phyloP scores from a whole-genome alignment of 495 filamentous ascomycete genomes.

The Podospora didyma region DNA sequence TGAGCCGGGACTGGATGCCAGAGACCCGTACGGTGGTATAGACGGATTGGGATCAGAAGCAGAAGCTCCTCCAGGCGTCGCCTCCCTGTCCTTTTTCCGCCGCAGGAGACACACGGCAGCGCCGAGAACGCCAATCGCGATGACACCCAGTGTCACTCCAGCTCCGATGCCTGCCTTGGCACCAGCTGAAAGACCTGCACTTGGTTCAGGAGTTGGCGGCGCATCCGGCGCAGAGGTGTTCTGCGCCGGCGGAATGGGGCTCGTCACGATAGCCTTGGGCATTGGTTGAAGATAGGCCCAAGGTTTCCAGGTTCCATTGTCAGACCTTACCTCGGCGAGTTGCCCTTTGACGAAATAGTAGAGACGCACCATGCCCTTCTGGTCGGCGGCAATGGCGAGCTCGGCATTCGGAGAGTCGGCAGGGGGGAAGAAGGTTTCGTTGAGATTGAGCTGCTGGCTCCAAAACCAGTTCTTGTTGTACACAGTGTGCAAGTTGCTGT shows the following conservation, averaged over 20 bases:
- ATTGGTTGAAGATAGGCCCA: constrained; percentile 7
- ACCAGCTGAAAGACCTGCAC: constrained; percentile 25
- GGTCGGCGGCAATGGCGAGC: constrained; percentile 24
- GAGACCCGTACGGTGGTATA: constrained; percentile 14
- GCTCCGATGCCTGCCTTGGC: constrained; percentile 37
- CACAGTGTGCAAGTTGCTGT: constrained; percentile 25
- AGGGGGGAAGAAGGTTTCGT: constrained; percentile 23
- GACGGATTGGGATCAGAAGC: constrained; percentile 10
- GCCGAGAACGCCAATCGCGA: constrained; percentile 22
- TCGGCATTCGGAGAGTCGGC: constrained; percentile 32
- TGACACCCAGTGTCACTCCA: constrained; percentile 28
- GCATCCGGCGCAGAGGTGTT: neutral
- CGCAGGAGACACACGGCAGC: constrained; percentile 20
- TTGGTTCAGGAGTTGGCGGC: neutral
- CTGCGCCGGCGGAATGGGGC: neutral
- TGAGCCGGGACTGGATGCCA: neutral
- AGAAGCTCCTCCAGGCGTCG: neutral
- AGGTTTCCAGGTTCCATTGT: constrained; percentile 20
- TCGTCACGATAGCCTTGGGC: neutral
- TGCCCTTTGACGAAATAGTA: constrained; percentile 32
- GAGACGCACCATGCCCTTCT: constrained; percentile 21
- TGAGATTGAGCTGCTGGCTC: constrained; percentile 17
- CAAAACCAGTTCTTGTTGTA: constrained; percentile 26
- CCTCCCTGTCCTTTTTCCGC: constrained; percentile 12
- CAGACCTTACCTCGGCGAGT: constrained; percentile 29